Percentiles rank a stretch among this genome's conserved stretches.
phyloP scores from a whole-genome alignment of 2,329 filamentous ascomycete genomes.

The Diaporthe sp. region DNA sequence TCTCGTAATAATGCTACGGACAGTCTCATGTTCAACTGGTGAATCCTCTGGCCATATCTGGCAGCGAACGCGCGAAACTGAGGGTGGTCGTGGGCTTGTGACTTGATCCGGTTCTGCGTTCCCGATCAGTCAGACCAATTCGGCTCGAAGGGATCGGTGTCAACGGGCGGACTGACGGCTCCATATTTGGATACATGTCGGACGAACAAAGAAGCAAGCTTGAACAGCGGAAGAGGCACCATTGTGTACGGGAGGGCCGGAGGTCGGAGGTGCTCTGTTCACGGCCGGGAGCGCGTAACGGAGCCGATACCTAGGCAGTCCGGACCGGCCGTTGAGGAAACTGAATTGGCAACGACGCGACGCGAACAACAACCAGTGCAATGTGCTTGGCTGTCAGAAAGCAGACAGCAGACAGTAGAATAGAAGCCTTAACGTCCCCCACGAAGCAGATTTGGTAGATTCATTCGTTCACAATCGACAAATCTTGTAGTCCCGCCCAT shows the following conservation, averaged over 20 bases:
- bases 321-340: conserved; percentile 15
- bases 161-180: conserved; percentile 65
- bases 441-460: not conserved
- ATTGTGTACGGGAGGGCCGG: conserved; percentile 54
- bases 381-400: not conserved
- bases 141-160: not conserved
- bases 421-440: not conserved
- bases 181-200: conserved; percentile 79
- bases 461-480: not conserved
- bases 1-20: conserved; percentile 73
- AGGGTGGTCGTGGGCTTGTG: conserved; percentile 75
- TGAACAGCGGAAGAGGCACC: conserved; percentile 77
- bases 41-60: conserved; percentile 73
- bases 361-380: not conserved
- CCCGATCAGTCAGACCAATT: conserved; percentile 24
- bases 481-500: conserved; percentile 1
- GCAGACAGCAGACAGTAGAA: not conserved
- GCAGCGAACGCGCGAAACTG: conserved; percentile 73
- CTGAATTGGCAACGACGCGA: not conserved
- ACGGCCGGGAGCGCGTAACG: conserved; percentile 7
- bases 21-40: conserved; percentile 77
- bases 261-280: not conserved
- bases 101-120: conserved; percentile 75
- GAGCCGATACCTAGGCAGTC: not conserved
- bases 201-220: conserved; percentile 75